Base-by-base conservation (phyloP, 495 filamentous ascomycete genomes). In the Staphylotrichum longicolle region DNA sequence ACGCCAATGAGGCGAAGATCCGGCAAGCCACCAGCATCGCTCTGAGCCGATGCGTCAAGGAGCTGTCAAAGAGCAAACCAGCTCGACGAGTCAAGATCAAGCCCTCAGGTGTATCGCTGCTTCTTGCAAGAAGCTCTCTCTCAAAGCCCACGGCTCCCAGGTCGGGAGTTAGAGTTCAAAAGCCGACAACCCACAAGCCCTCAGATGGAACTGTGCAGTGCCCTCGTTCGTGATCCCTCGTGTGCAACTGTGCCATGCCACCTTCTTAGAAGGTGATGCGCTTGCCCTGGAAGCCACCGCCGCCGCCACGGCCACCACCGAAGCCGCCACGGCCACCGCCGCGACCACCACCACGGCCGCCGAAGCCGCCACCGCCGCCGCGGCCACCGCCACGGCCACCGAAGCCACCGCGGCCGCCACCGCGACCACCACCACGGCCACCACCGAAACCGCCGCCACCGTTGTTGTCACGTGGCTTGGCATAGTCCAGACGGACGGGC, bases 401-500 rank as follows among this genome's bases (percentile, higher is more conserved):
- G 61, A 78, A 57, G 63, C 76, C 77, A 54, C 80, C 72, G 52
- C 83, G 70, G 60, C 78, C 72, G 62, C 80, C 80, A 59, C 77
- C 72, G 59, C 79, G 72, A 61, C 83, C 70, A 58, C 78, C 75
- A 57, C 80, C 74, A 37, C 72, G 61, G 35, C 79, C 75, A 63
- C 80, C 77, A 63, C 75, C 65, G 58, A 75, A 70, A 58, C 81
- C 76, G 48, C 75, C 75, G 53, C 79, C 81, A 48, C 82, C 82
- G 74, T 84, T 83, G 64, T 78, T 74, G 61, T 87, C 82, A 70
- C 89, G 86, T 54, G 91, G 88, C 60, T 85, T 85, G 70, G 91
- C 89, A 77, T 85, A 98, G 83, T 98, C 94, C 55, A 97, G 86
- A 68, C 94, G 88, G 67, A 96, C 80, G 30, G 88, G 66, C 64